Base-by-base conservation (phyloP, 192 early-diverging fungal species). In the Spinellus fusiger region DNA sequence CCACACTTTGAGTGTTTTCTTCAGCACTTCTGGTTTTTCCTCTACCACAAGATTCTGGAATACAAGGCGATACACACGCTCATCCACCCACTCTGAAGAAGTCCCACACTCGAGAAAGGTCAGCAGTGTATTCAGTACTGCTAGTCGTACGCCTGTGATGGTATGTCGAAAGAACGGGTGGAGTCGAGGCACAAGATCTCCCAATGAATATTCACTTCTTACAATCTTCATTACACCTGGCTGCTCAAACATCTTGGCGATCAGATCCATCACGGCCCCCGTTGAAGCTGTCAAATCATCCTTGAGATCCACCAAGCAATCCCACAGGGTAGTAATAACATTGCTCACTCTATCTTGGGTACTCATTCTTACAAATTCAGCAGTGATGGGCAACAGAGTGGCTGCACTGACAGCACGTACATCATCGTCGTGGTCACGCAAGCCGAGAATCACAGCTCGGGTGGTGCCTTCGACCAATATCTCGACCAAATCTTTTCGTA, bases 151-250 rank as follows among this genome's bases (percentile, higher is more conserved):
- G 31, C 81, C 79, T 1, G 82, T 78, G 34, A 96, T 89, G 0
- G 92, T 87, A 61, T 99, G 95, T 32, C 97, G 85, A 71, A 99
- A 92, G 68, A 98, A 97, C n/a, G 92, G 93, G 54, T 86, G 89
- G 46, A 99, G 76, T 12, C 90, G 81, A 5, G 95, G 93, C n/a
- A 96, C 82, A 10, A 95, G 75, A 31, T 79, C 76, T 0, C 75
- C 57, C 10, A 94, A 74, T 20, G 84, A 82, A 22, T 72, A 77
- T 23, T 70, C 74, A 37, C 23, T 52, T 4, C 64, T 62, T 54
- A 86, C 76, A 47, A 75, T 75, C 34, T 80, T 83, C 62, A 81
- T 78, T 1, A 86, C 82, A 29, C 56, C 70, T 22, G 73, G 78
- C 44, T 72, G 73, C n/a, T 68, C 77, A 59, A 95, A 84, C 52